Base-by-base conservation (phyloP, 805 yeast species). In the Pichia heedii region DNA sequence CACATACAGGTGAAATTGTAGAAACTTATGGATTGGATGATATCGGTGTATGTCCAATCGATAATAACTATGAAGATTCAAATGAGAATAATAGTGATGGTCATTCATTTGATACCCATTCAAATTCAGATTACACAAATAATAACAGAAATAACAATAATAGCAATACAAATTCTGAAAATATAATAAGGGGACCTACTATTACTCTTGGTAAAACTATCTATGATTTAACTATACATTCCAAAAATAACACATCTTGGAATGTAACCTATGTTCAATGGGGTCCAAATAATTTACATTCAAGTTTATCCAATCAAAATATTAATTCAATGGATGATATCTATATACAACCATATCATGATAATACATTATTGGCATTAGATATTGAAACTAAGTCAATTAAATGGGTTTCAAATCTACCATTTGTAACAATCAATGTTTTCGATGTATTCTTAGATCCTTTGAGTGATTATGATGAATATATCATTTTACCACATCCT, bases 221-320 rank as follows among this genome's bases (percentile, higher is more conserved):
- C 0, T 84, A 80, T 55, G 84, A 81, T 50, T 66, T 84, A 35
- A 68, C 78, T 0, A 90, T 93, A n/a, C 82, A 87, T 57, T 80
- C 93, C 3, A 77, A 73, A 52, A 73, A 76, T 47, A 77, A 77
- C 47, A 65, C 81, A 0, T 74, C 80, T 2, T 89, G 96, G 93
- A 84, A 87, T 54, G 84, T 93, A 16, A 79, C 89, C 0, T 88
- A 83, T 56, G 72, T 94, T 1, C 73, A 81, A 32, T 93, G 97
- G 96, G 94, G 93, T 10, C 95, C 95, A 37, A 90, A 90, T 60
- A 79, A 85, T 50, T 67, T 88, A 41, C 95, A 90, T 60, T 66
- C 58, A 13, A 71, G 67, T 45, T 60, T 77, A 35, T 68, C 67
- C 3, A 53, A 55, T 32, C 78, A 77, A 50, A 73, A 76, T 48